Base-by-base conservation (phyloP, 2,329 filamentous ascomycete genomes). In the Curvularia lunata region DNA sequence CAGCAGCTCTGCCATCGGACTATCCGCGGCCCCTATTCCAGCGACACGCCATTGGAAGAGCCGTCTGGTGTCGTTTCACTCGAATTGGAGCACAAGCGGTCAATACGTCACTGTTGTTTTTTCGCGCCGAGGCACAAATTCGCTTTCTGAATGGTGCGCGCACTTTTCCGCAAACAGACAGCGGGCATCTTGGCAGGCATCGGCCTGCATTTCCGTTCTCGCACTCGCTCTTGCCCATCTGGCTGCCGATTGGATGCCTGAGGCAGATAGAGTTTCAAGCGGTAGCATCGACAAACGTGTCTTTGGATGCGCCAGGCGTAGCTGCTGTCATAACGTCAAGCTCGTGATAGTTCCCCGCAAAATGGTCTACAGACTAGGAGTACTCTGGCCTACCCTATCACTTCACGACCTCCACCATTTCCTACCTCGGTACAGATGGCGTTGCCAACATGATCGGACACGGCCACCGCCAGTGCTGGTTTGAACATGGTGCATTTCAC, bases 61-160 rank as follows among this genome's bases (percentile, higher is more conserved):
- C 32, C 34, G 32, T 16, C 13, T 30, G 28, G 12, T 34, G 32
- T 34, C 4, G 13, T 34, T n/a, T 34, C 13, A 7, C 37, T 23
- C 18, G 28, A 19, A 25, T 40, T 41, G 48, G 25, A 43, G 53
- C 30, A 30, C 41, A 30, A 47, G 25, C 25, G 32, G 27, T 27
- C 38, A 25, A 12, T 37, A 57, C 54, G 49, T 57, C 49, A 57
- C 32, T 12, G 32, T 53, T 21, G n/a, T 48, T 48, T 42, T 56
- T 30, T 23, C n/a, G 43, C 18, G 48, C 54, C 48, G 19, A 46
- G 54, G 54, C 54, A 47, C 18, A 21, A 47, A 16, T 6, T 27
- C 37, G 47, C 43, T 28, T 32, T 40, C 18, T 7, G 6, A 27
- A 27, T 27, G 23, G 16, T 9, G 18, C 53, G 48, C 48, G 28